A percentile compares a stretch with the other conserved stretches of the same genome.
phyloP scores from a whole-genome alignment of 768 basidiomycete species.

The Mycena amicta region DNA sequence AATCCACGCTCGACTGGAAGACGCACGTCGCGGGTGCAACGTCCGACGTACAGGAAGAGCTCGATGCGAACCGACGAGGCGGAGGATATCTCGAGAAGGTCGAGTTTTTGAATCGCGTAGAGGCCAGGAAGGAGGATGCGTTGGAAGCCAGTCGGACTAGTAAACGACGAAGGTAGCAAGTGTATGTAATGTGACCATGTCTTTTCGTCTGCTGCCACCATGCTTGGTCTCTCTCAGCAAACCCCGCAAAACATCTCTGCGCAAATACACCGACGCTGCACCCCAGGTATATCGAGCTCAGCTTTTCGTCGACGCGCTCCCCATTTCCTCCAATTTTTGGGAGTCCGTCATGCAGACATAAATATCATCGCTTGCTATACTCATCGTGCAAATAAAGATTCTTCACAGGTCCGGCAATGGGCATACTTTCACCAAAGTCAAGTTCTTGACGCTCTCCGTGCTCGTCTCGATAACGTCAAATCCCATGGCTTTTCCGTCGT shows the following conservation, averaged over 20 bases:
- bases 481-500: slow-evolving; percentile 63
- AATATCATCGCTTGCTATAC: not conserved
- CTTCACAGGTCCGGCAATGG: not conserved
- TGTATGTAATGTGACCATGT: not conserved
- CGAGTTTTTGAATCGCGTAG: slow-evolving; percentile 79
- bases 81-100: slow-evolving; percentile 80
- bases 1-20: slow-evolving; percentile 86
- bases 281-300: not conserved
- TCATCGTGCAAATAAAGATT: not conserved
- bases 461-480: slow-evolving; percentile 53
- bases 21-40: slow-evolving; percentile 55
- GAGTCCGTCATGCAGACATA: not conserved
- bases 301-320: not conserved
- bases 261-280: not conserved
- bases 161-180: not conserved
- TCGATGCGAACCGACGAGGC: slow-evolving; percentile 72
- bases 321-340: not conserved
- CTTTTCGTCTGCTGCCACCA: no score
- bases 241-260: no score
- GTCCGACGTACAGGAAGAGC: slow-evolving; percentile 60
- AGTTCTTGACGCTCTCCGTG: slow-evolving; percentile 41
- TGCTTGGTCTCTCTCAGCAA: no score
- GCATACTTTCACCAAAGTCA: slow-evolving; percentile 35
- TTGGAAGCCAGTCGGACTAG: slow-evolving; percentile 50
- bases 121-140: slow-evolving; percentile 66